Conservation (phyloP, 768 basidiomycete genomes). For the Termitomyces sp. region DNA sequence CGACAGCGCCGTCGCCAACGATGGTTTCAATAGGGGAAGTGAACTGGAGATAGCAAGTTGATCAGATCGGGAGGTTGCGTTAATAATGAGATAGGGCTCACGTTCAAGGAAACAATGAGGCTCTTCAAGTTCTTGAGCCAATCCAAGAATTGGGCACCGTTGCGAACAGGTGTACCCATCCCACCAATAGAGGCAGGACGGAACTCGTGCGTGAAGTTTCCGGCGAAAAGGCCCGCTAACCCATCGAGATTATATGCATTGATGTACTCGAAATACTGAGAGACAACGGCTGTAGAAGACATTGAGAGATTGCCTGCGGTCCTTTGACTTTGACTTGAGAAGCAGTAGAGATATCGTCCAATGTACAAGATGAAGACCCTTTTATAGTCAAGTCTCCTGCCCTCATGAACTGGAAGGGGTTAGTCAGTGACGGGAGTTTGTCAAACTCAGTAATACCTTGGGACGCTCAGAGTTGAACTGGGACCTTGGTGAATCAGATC, state of each 20-base stretch:
- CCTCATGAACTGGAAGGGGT: neutral
- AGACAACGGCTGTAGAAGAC: slow-evolving; percentile 2
- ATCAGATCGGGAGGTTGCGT: neutral
- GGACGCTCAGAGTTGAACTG: neutral
- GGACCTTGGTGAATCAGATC: neutral
- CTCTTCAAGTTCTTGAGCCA: slow-evolving; percentile 4
- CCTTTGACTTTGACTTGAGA: neutral
- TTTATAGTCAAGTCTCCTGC: neutral
- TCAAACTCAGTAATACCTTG: neutral
- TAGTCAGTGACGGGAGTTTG: neutral
- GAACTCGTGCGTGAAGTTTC: slow-evolving; percentile 7
- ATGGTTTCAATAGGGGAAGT: slow-evolving; percentile 3
- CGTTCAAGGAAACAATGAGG: slow-evolving; percentile 2
- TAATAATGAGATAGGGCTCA: neutral
- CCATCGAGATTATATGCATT: slow-evolving; percentile 1
- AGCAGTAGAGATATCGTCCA: neutral
- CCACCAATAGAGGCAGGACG: slow-evolving; percentile 3
- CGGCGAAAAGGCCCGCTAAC: neutral
- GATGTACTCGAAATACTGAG: slow-evolving; percentile 4
- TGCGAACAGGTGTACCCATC: slow-evolving; percentile 4
- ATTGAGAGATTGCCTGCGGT: neutral
- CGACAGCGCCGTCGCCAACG: neutral
- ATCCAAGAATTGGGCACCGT: neutral
- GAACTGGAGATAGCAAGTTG: neutral
- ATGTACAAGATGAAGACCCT: neutral